phyloP scores from a whole-genome alignment of 2,329 filamentous ascomycete genomes.

The Tetracladium maxilliforme region DNA sequence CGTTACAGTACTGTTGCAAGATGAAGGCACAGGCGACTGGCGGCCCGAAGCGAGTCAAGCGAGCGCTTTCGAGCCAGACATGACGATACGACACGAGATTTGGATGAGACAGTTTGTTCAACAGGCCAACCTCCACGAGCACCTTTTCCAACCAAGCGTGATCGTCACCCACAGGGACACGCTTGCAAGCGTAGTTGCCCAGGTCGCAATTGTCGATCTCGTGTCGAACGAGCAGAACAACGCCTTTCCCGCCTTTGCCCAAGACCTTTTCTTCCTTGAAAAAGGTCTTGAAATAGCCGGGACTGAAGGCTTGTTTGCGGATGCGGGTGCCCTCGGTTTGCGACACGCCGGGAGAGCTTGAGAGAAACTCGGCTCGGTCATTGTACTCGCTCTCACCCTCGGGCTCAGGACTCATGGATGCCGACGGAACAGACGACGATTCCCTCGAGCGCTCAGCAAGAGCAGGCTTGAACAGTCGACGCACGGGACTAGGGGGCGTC shows the following conservation, averaged over 20 bases:
- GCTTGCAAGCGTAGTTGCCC: conserved; percentile 86
- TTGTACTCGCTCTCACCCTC: conserved; percentile 14
- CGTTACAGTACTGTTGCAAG: conserved; percentile 93
- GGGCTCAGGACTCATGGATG: conserved; percentile 9
- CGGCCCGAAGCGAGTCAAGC: conserved; percentile 74
- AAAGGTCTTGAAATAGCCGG: conserved; percentile 83
- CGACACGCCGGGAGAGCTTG: too few relatives aligned
- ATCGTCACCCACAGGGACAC: conserved; percentile 88
- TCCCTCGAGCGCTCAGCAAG: too few relatives aligned
- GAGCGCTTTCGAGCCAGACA: conserved; percentile 87
- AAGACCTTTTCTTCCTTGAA: conserved; percentile 82
- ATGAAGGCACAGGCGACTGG: conserved; percentile 93
- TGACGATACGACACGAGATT: conserved; percentile 95
- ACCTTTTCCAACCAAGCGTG: conserved; percentile 94
- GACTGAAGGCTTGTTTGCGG: conserved; percentile 74
- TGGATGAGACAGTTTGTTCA: conserved; percentile 83
- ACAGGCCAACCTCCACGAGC: conserved; percentile 79
- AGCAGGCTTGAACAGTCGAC: conserved; percentile 22
- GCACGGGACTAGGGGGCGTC: conserved; percentile 35
- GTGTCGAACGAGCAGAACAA: conserved; percentile 87
- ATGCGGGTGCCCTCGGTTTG: conserved; percentile 51
- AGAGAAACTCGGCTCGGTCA: conserved; percentile 32
- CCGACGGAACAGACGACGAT: too few relatives aligned
- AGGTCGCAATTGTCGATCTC: conserved; percentile 78
- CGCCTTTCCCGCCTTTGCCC: conserved; percentile 83